Base-by-base conservation (phyloP, 2,329 filamentous ascomycete genomes). In the Botrytis fabae region DNA sequence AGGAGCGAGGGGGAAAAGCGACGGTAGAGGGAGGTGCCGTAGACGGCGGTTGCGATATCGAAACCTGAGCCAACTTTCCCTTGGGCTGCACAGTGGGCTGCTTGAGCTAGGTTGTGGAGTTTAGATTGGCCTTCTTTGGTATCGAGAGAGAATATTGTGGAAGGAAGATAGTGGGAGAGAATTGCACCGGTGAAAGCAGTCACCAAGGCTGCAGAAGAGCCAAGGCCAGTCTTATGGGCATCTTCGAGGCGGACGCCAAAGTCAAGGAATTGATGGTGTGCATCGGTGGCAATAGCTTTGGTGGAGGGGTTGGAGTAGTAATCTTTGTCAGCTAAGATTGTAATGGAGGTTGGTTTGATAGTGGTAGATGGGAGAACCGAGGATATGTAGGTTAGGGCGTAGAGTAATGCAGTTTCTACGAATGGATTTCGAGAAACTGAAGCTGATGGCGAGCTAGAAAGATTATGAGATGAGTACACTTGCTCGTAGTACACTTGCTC, bases 51-150 rank as follows among this genome's bases (percentile, higher is more conserved):
- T 0, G 95, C 96, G 70, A 99, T 92, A 81, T 99, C 96, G 81
- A 99, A 99, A 32, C 96, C 96, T 0, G 93, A 96, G 68, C 96
- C 96, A 28, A 99, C 91, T 83, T 99, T 99, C 38, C 96, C 96
- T 84, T 99, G 96, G 0, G 96, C 96, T 1, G 95, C 94, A 81
- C 95, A 98, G 84, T 99, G 96, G 6, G 94, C 92, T 1, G 93
- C 93, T 85, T 99, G 96, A 0, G 95, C 92, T 69, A 99, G 90
- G 83, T 98, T 98, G 85, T 99, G 96, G 71, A 98, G 87, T 68
- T 87, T 88, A 42, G 85, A 84, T 76, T 86, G 86, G 69, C 90
- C 89, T 0, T 83, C 76, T 0, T 86, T 83, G 64, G 86, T 85
- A 65, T 82, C 62, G 70, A 94, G 80, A 82, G 91, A 85, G 80